Base-by-base conservation (phyloP, 495 filamentous ascomycete species). In the Aspergillus campestris region DNA sequence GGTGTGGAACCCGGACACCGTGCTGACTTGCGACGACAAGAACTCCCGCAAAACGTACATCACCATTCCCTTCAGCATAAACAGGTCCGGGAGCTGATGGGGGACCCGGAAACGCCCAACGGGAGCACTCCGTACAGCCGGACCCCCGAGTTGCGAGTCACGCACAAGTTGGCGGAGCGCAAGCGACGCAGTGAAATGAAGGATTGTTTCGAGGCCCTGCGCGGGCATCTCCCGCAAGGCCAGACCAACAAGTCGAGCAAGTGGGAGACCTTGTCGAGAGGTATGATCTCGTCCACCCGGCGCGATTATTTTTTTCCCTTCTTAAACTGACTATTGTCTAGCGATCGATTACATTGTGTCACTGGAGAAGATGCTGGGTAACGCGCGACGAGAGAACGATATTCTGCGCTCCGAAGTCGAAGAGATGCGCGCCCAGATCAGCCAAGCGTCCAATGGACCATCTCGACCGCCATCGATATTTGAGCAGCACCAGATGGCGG, bases 101-200 rank as follows among this genome's bases (percentile, higher is more conserved):
- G 71, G 45, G 83, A 86, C 45, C 58, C 73, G 3, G 77, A 82
- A 34, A 55, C 58, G 5, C 62, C 65, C 6, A 66, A 67, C 6
- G 75, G 79, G 33, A 72, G 67, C 8, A 84, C 86, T 14, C 88
- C 88, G 0, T 99, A 97, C 61, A 95, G 89, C 56, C 73, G 92
- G 35, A 99, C 92, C 2, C 92, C 92, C 7, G 92, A 96, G 61
- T 72, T 97, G n/a, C 76, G 92, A 32, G 82, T 95, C 30, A 95
- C 87, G 39, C 92, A 99, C 53, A 99, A 99, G 59, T 73, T 97
- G 37, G 92, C 92, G 6, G 92, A 99, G 67, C 77, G 92, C 31
- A 99, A 97, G 66, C 83, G 92, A 11, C 79, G 92, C 31, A 95
- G 88, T 39, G 92, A 99, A 61, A 97, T 99, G 92, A 99, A 99